These are phyloP conservation scores for Acanthamoeba royreba DNA, from an alignment of 208 protist species.

Conservation along the genomic window DNA sequence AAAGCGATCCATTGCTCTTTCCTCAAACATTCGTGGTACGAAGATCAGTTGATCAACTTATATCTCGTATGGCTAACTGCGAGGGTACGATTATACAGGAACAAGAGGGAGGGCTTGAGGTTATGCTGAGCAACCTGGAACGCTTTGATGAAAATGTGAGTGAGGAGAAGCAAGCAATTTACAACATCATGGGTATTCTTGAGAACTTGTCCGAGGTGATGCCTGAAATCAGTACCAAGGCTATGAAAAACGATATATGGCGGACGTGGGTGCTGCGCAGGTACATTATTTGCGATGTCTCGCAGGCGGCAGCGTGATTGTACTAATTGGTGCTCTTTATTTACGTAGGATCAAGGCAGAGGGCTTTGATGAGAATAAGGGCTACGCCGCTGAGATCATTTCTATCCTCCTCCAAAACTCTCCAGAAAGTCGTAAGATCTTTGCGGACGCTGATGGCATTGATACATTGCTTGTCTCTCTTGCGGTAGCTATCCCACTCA, in stretches of 20 bases:
- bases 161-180: conserved; percentile 68
- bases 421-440: conserved; percentile 2
- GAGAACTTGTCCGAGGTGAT: conserved; percentile 72
- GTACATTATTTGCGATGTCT: not conserved
- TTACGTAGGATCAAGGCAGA: not conserved
- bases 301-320: too few species aligned
- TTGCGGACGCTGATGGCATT: conserved; percentile 61
- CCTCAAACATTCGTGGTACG: not conserved
- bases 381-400: conserved; percentile 68
- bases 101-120: conserved; percentile 54
- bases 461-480: conserved; percentile 58
- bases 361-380: conserved; percentile 68
- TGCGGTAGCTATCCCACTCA: too few species aligned
- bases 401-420: conserved; percentile 65
- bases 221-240: not conserved
- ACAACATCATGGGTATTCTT: conserved; percentile 71
- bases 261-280: conserved; percentile 54
- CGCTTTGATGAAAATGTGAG: conserved; percentile 57
- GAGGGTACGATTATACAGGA: too few species aligned
- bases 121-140: conserved; percentile 61
- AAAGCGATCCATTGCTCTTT: not conserved
- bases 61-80: too few species aligned
- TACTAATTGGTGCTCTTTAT: too few species aligned
- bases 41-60: not conserved
- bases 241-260: conserved; percentile 31